Evolutionary conservation across 169 alveolate genomes (phyloP).

Genomic region (Pseudocohnilembus persalinus): DNA sequence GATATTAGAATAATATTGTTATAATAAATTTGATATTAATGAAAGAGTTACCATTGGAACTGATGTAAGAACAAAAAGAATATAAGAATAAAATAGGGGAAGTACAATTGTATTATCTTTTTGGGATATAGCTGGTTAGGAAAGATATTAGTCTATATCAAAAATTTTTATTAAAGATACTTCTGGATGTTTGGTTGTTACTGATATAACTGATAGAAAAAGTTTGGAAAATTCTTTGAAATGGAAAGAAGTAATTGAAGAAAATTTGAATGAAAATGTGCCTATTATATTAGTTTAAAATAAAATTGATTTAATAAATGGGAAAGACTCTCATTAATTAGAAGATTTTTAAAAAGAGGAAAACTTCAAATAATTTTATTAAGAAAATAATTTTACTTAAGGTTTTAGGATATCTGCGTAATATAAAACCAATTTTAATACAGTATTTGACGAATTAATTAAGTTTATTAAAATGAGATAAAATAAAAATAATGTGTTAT

Average conservation of each 20-base stretch:
- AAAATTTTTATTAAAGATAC: slow-evolving; percentile 22
- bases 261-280: slow-evolving; percentile 10
- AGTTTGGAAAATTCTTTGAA: slow-evolving; percentile 14
- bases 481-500: no score
- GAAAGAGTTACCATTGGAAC: slow-evolving; percentile 27
- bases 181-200: slow-evolving; percentile 1
- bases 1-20: slow-evolving; percentile 17
- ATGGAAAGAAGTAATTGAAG: slow-evolving; percentile 21
- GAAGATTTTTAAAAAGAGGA: no score
- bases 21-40: slow-evolving; percentile 27
- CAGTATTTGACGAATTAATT: no score
- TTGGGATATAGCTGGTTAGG: slow-evolving; percentile 21
- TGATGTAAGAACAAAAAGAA: slow-evolving; percentile 30
- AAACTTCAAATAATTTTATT: no score
- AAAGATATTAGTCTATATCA: slow-evolving; percentile 4
- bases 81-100: slow-evolving; percentile 6
- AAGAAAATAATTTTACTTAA: no score
- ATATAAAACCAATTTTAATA: no score
- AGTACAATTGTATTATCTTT: not conserved
- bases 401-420: no score
- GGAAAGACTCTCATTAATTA: no score
- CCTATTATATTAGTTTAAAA: slow-evolving; percentile 8
- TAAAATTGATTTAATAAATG: slow-evolving; percentile 10
- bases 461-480: no score
- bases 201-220: slow-evolving; percentile 10